Evolutionary conservation across 2,329 filamentous ascomycete species (phyloP), one percentile per base, ranked within the genome.

Genomic region (Lecanicillium sp.): DNA sequence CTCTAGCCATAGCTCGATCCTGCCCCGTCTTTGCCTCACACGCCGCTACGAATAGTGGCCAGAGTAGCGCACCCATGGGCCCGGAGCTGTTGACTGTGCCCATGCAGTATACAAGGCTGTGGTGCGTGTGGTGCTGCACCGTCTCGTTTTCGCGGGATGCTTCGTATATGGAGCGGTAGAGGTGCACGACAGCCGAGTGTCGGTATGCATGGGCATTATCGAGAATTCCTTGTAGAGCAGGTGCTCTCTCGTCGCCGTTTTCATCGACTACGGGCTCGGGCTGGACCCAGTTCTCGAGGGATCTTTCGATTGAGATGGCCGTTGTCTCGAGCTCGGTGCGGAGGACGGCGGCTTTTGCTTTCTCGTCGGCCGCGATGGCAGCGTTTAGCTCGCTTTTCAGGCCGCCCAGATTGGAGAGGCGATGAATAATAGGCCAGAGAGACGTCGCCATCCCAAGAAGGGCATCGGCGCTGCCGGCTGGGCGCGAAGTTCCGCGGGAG

Each of bases 341-440:
- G 8, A 75, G 58, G 4, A 68, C 65, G 3, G 67, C 64, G 9
- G 64, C 58, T 46, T 70, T 69, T 20, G 65, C 62, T 3, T 57
- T 42, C 39, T 68, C 60, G 12, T 64, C 62, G 15, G 57, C 55
- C 7, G 53, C 50, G 14, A 65, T 55, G 6, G 72, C 71, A 5
- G 52, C 53, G 40, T 71, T 65, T 3, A 78, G 58, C 33, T 73
- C 68, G 12, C 56, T 62, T 47, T 76, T 78, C 12, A 76, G 60
- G 2, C 67, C 64, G 1, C 68, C 57, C 0, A 80, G 64, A 42
- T 68, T 72, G 0, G 75, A 77, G 2, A 80, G 63, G 9, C 71
- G 70, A 48, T 80, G 74, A 43, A 80, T 75, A 14, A 79, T 70
- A 9, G 76, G 76, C 76, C 76, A 80, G 1, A 80, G 57, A 3